Base-by-base conservation (phyloP, 192 early-diverging fungal genomes). In the Entomortierella beljakovae region DNA sequence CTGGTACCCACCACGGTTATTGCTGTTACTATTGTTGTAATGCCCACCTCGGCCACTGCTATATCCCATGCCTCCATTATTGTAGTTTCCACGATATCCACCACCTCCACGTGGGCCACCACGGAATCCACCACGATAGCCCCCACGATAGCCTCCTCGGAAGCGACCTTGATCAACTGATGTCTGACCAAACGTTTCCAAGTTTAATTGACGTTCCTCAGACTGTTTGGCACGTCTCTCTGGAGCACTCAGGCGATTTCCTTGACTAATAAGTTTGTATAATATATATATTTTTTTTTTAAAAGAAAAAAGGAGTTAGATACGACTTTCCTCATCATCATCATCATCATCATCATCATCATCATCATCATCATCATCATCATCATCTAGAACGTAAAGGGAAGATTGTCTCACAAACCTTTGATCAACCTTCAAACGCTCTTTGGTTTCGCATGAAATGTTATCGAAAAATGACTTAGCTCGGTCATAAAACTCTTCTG, bases 101-200 rank as follows among this genome's bases (percentile, higher is more conserved):
- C 81, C 74, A 31, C 83, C 70, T 54, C 80, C 74, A 53, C 83
- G 76, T 37, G 83, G 64, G 16, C 82, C 49, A 48, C 87, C 87
- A 65, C 85, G 81, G 63, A 80, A 81, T 16, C 82, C 68, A 52
- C 82, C 80, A 37, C 82, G 73, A 25, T 82, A 80, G 22, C 85
- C 82, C 32, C 89, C 86, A 60, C 91, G 85, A 57, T 89, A 84
- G 37, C 87, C 82, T 6, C 73, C 72, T 68, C 89, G 86, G 80
- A 87, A 86, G 32, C 90, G 86, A 56, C 88, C 88, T 68, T 87
- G 87, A 56, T 93, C 90, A 18, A 90, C 85, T 3, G 90, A 82
- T 9, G 90, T 83, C 82, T 98, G 96, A 22, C 98, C 98, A 90
- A 99, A 99, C 0, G 98, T 99, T 80, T 98, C 97, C 81, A 97